Conservation (phyloP, 345 rosid species). For the Citrus cavaleriei region DNA sequence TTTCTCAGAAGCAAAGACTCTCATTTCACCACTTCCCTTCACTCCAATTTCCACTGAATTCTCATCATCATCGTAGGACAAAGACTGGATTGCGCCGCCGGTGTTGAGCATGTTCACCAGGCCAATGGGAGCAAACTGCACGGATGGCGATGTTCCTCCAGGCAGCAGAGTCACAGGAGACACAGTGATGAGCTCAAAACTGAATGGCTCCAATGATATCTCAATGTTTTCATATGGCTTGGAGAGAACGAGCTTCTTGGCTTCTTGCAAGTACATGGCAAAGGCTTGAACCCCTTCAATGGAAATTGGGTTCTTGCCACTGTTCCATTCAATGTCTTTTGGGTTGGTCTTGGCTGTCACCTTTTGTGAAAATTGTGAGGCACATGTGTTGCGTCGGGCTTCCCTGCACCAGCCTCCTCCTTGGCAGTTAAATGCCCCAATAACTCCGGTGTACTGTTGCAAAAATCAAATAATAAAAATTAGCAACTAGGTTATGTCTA, state of each 20-base stretch:
- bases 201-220: slow-evolving; percentile 69
- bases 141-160: slow-evolving; percentile 20
- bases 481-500: background rate
- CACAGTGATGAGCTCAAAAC: slow-evolving; percentile 77
- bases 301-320: slow-evolving; percentile 66
- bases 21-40: slow-evolving; percentile 74
- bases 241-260: slow-evolving; percentile 66
- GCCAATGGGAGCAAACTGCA: slow-evolving; percentile 80
- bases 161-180: slow-evolving; percentile 49
- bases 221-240: slow-evolving; percentile 44
- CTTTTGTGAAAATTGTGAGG: slow-evolving; percentile 50
- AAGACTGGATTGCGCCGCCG: slow-evolving; percentile 74
- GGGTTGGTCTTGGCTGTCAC: slow-evolving; percentile 56
- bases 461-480: background rate
- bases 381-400: slow-evolving; percentile 70
- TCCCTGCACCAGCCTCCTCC: slow-evolving; percentile 98
- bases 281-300: slow-evolving; percentile 52
- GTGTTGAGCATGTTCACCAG: slow-evolving; percentile 84
- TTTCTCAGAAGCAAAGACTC: slow-evolving; percentile 57
- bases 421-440: slow-evolving; percentile 95
- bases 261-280: slow-evolving; percentile 64
- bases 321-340: slow-evolving; percentile 72
- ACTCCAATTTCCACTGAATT: slow-evolving; percentile 45
- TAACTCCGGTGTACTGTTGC: slow-evolving; percentile 68
- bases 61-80: slow-evolving; percentile 23